A percentile compares a stretch with the other conserved stretches of the same genome.
Conservation (phyloP, 768 basidiomycete species). For the Coprinopsis cinerea region DNA sequence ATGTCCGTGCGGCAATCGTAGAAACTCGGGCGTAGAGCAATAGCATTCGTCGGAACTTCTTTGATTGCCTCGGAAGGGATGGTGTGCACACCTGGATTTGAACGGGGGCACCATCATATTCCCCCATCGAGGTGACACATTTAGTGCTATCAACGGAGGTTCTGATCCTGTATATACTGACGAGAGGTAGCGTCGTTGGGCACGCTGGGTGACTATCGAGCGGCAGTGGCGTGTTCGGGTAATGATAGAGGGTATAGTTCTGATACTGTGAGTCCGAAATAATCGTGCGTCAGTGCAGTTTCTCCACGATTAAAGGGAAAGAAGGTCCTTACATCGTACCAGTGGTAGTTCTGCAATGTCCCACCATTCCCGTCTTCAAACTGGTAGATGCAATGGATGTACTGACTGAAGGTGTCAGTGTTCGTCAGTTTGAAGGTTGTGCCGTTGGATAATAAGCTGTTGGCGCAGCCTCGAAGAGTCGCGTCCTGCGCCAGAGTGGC, state of each 20-base stretch:
- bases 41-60: not conserved
- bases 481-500: not conserved
- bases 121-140: conserved; percentile 22
- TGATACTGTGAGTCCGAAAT: conserved; percentile 6
- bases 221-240: conserved; percentile 14
- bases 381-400: conserved; percentile 12
- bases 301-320: not conserved
- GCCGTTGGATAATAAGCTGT: conserved; percentile 2
- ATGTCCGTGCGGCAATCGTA: conserved; percentile 13
- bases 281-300: not conserved
- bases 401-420: conserved; percentile 11
- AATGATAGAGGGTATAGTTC: conserved; percentile 12
- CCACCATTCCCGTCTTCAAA: conserved; percentile 6
- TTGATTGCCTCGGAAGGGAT: too few species aligned
- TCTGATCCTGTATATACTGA: conserved; percentile 11
- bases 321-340: conserved; percentile 11
- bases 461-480: conserved; percentile 5
- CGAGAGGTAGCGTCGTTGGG: conserved; percentile 8
- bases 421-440: conserved; percentile 3
- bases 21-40: not conserved
- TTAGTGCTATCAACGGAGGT: conserved; percentile 12
- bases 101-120: conserved; percentile 22
- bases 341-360: conserved; percentile 10
- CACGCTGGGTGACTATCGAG: conserved; percentile 12
- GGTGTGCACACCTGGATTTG: conserved; percentile 15